Evolutionary conservation across 495 filamentous ascomycete species (phyloP).

Genomic region (Xylaria sp.): DNA sequence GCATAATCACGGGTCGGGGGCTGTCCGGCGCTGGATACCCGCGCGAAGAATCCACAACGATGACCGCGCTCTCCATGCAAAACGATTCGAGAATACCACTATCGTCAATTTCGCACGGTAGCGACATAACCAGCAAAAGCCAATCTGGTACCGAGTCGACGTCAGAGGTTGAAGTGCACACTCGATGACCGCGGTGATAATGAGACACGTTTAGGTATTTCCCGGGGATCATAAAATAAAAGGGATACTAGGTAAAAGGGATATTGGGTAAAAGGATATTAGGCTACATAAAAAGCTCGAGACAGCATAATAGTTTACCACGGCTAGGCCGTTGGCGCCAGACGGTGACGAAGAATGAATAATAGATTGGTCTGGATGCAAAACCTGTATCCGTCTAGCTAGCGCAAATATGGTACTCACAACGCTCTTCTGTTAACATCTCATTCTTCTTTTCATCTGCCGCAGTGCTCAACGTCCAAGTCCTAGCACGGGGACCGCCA

Average conservation of each 20-base stretch:
- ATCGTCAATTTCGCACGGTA: not conserved
- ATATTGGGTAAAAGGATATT: no score
- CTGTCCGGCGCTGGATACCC: not conserved
- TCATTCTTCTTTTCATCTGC: not conserved
- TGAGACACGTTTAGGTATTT: not conserved
- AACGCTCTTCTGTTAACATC: not conserved
- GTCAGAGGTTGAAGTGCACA: not conserved
- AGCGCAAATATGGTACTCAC: not conserved
- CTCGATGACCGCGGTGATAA: not conserved
- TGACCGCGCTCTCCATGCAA: not conserved
- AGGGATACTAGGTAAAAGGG: not conserved
- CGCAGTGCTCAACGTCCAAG: not conserved
- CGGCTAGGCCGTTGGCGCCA: not conserved
- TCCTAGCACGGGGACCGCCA: not conserved
- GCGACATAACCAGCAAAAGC: not conserved
- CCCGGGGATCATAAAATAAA: not conserved
- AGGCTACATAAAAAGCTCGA: not conserved
- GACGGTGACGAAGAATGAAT: not conserved
- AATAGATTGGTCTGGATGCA: not conserved
- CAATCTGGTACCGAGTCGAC: not conserved
- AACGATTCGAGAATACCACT: not conserved
- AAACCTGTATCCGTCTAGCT: not conserved
- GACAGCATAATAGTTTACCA: not conserved
- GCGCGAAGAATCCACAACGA: not conserved
- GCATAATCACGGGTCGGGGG: slow-evolving; percentile 3